Evolutionary conservation across 1,284 basidiomycete species (phyloP).

Genomic region (Anthracocystis walkeri): DNA sequence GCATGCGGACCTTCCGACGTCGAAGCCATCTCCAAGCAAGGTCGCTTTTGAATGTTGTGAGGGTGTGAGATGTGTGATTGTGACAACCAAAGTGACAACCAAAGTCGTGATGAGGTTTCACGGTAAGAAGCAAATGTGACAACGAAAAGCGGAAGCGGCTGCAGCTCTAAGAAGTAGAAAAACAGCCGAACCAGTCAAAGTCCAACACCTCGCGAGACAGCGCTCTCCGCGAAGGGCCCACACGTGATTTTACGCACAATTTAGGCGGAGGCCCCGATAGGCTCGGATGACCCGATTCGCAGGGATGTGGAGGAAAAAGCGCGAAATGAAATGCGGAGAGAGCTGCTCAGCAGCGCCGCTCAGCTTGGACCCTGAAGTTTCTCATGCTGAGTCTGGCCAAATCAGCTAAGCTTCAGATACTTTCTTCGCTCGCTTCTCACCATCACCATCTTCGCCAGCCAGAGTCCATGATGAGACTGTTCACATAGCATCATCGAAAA

Average conservation of each 20-base stretch:
- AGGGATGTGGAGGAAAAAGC: constrained; percentile 3
- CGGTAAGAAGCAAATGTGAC: not conserved
- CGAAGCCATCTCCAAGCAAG: not conserved
- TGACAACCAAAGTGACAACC: too few species aligned
- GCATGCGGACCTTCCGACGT: not conserved
- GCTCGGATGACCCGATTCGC: not conserved
- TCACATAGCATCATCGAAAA: constrained; percentile 14
- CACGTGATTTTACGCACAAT: constrained; percentile 26
- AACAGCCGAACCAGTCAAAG: constrained; percentile 39
- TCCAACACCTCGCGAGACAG: constrained; percentile 34
- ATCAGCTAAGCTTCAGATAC: not conserved
- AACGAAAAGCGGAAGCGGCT: not conserved
- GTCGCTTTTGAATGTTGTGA: not conserved
- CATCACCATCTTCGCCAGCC: not conserved
- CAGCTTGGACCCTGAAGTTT: not conserved
- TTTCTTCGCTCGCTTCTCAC: not conserved
- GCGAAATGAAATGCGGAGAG: not conserved
- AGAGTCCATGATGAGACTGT: not conserved
- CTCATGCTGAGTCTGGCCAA: not conserved
- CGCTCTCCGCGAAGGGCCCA: constrained; percentile 10
- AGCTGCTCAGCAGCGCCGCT: not conserved
- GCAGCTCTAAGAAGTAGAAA: constrained; percentile 24
- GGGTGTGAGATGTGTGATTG: not conserved
- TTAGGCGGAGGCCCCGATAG: not conserved
- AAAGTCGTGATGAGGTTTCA: not conserved